These are phyloP conservation scores for Trifolium dubium DNA, from an alignment of 306 rosid genomes.

Conservation along the genomic window DNA sequence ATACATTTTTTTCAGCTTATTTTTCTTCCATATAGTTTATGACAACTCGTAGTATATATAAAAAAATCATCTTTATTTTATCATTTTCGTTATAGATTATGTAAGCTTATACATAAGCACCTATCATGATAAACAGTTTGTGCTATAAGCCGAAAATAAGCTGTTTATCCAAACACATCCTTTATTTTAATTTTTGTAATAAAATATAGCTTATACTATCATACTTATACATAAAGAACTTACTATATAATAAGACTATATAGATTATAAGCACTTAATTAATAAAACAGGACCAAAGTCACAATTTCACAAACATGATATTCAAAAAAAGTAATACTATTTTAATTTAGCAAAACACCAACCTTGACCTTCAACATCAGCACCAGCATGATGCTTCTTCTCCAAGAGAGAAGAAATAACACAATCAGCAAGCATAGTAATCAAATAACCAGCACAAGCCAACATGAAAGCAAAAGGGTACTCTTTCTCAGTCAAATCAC, in stretches of 20 bases:
- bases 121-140: too few relatives aligned
- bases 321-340: background rate
- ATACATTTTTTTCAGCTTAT: background rate
- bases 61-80: too few relatives aligned
- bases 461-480: constrained; percentile 80
- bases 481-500: constrained; percentile 53
- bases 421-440: constrained; percentile 69
- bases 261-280: background rate
- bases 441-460: constrained; percentile 65
- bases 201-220: too few relatives aligned
- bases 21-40: background rate
- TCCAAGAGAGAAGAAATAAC: constrained; percentile 50
- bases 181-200: too few relatives aligned
- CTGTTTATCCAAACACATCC: too few relatives aligned
- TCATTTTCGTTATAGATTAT: too few relatives aligned
- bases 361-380: constrained; percentile 59
- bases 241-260: background rate
- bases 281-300: background rate
- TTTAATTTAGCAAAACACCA: background rate
- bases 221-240: background rate
- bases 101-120: too few relatives aligned
- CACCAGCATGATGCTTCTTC: constrained; percentile 10
- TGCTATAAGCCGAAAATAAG: too few relatives aligned
- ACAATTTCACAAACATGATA: background rate
- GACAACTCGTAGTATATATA: background rate